Evolutionary conservation across 176 grass and related monocot genomes (phyloP).

Genomic region (Oropetium thomaeum): DNA sequence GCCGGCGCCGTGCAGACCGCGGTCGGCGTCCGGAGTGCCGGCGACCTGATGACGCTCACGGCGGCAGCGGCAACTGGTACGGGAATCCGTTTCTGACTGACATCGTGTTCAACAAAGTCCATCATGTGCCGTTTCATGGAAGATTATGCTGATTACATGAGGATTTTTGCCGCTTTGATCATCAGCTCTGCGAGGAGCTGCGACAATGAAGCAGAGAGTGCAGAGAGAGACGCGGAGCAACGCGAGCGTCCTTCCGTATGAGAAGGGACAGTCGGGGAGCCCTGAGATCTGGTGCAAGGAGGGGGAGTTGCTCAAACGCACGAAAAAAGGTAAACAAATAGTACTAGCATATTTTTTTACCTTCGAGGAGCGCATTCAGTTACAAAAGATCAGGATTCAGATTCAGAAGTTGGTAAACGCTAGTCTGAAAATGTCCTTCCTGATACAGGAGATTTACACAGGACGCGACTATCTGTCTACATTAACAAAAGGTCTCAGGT

Average conservation of each 20-base stretch:
- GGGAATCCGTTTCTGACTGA: not conserved
- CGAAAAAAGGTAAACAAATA: constrained; percentile 59
- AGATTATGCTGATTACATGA: not conserved
- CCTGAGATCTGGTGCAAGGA: constrained; percentile 98
- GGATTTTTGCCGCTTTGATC: not conserved
- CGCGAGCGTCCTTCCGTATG: constrained; percentile 74
- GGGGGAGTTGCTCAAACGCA: constrained; percentile 83
- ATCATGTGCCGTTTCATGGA: not conserved
- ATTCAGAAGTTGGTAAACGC: not conserved
- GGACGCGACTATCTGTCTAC: constrained; percentile 68
- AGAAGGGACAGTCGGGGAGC: constrained; percentile 70
- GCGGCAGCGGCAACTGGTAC: constrained; percentile 89
- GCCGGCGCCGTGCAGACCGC: constrained; percentile 63
- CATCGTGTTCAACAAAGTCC: not conserved
- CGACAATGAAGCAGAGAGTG: constrained; percentile 69
- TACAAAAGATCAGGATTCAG: not conserved
- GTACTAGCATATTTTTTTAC: not conserved
- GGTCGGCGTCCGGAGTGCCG: constrained; percentile 60
- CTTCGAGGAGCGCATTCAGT: constrained; percentile 21
- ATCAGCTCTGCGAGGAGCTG: constrained; percentile 81
- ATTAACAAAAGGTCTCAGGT: constrained; percentile 92
- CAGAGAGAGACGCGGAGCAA: constrained; percentile 70
- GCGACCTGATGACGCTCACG: constrained; percentile 92
- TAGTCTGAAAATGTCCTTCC: constrained; percentile 18
- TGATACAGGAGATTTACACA: constrained; percentile 69